Evolutionary conservation across 1,139 yeast species (phyloP).

Genomic region (Taphrina populina): DNA sequence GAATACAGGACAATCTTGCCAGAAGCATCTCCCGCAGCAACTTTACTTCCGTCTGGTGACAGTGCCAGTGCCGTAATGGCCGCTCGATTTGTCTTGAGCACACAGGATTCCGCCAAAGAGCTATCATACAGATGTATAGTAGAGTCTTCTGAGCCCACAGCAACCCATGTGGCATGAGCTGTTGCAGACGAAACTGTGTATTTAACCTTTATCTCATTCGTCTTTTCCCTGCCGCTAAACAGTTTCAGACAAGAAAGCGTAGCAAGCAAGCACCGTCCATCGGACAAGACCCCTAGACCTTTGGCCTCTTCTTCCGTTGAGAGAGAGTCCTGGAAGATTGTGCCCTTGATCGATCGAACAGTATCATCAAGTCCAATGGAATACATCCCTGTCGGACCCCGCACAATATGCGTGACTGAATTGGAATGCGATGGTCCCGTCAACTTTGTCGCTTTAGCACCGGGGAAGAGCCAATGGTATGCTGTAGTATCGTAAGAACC

Average conservation of each 20-base stretch:
- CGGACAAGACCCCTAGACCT: constrained; percentile 62
- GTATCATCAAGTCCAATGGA: constrained; percentile 89
- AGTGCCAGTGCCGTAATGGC: constrained; percentile 62
- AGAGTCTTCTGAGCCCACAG: constrained; percentile 34
- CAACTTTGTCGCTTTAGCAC: constrained; percentile 46
- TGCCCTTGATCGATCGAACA: constrained; percentile 42
- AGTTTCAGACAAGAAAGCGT: constrained; percentile 53
- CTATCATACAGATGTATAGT: constrained; percentile 27
- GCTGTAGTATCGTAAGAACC: constrained; percentile 86
- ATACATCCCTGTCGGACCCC: constrained; percentile 46
- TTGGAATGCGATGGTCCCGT: constrained; percentile 55
- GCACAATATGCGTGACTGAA: constrained; percentile 53
- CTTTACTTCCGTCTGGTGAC: constrained; percentile 65
- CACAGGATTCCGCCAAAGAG: constrained; percentile 11
- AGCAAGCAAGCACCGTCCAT: constrained; percentile 47
- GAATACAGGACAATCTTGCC: constrained; percentile 76
- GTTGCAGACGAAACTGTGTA: constrained; percentile 45
- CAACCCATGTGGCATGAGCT: constrained; percentile 40
- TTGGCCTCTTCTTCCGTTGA: not conserved
- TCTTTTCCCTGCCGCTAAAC: constrained; percentile 43
- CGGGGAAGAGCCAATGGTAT: constrained; percentile 55
- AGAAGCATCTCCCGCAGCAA: constrained; percentile 82
- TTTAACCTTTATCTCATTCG: constrained; percentile 34
- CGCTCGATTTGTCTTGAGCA: constrained; percentile 43
- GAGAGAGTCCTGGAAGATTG: constrained; percentile 41